Percentiles rank a stretch among this genome's conserved stretches.
phyloP scores from a whole-genome alignment of 2,329 filamentous ascomycete species.

The Cordyceps cateniannulata region DNA sequence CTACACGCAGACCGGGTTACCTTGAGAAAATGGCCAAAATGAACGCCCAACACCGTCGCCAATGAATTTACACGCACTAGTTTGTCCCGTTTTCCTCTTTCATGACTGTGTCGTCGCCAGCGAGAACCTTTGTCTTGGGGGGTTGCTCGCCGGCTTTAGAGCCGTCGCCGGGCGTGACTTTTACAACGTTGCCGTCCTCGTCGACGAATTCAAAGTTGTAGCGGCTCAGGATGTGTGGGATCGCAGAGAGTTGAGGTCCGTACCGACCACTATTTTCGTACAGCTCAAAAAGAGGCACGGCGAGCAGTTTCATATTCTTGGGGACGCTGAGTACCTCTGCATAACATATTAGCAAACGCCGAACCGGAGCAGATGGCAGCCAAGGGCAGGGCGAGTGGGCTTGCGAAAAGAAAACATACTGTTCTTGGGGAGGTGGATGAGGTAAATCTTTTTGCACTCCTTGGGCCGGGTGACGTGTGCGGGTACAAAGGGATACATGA shows the following conservation, averaged over 20 bases:
- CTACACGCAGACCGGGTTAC: neutral
- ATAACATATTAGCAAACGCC: slow-evolving; percentile 5
- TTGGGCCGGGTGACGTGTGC: slow-evolving; percentile 94
- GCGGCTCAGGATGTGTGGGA: slow-evolving; percentile 86
- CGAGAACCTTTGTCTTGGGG: slow-evolving; percentile 60
- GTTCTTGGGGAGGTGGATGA: slow-evolving; percentile 86
- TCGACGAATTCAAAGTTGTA: slow-evolving; percentile 99
- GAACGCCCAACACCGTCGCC: slow-evolving; percentile 33
- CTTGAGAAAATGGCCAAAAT: neutral
- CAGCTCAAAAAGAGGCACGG: slow-evolving; percentile 92
- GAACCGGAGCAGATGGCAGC: neutral
- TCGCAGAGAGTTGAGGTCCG: slow-evolving; percentile 91
- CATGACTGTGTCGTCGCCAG: slow-evolving; percentile 57
- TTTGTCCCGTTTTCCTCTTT: slow-evolving; percentile 39
- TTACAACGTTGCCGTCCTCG: slow-evolving; percentile 81
- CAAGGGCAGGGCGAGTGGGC: no score
- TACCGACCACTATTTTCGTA: slow-evolving; percentile 97
- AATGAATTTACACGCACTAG: slow-evolving; percentile 22
- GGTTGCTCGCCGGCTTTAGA: slow-evolving; percentile 46
- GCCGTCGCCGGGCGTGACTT: slow-evolving; percentile 69
- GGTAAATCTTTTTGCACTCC: slow-evolving; percentile 98
- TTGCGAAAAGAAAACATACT: slow-evolving; percentile 56
- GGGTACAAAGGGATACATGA: slow-evolving; percentile 98
- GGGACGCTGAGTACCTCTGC: slow-evolving; percentile 90
- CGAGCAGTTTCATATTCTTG: slow-evolving; percentile 99